These are phyloP conservation scores for Lichtheimia ornata DNA, from an alignment of 371 early-diverging fungal species.

Conservation along the genomic window DNA sequence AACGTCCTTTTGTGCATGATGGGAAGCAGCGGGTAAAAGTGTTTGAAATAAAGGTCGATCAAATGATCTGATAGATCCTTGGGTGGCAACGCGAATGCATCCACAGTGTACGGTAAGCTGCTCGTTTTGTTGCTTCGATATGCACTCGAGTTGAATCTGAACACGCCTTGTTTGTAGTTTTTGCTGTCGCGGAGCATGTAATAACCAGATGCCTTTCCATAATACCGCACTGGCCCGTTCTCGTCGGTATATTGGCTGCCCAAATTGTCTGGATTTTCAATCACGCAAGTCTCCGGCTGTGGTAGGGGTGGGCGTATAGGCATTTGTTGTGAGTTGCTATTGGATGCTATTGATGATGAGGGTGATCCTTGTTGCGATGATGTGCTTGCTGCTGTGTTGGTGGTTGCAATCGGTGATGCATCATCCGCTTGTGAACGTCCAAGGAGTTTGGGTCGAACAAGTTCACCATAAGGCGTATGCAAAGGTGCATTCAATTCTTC, in stretches of 20 bases:
- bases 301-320: not conserved
- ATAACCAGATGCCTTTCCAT: constrained; percentile 50
- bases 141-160: constrained; percentile 36
- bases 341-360: not conserved
- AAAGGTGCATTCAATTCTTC: constrained; percentile 58
- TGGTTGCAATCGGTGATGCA: not conserved
- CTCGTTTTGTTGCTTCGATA: constrained; percentile 7
- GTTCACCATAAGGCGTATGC: constrained; percentile 47
- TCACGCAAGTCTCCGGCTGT: not conserved
- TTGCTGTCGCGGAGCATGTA: constrained; percentile 46
- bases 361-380: constrained; percentile 8
- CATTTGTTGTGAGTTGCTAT: not conserved
- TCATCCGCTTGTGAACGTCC: constrained; percentile 11
- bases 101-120: constrained; percentile 4
- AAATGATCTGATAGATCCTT: constrained; percentile 65
- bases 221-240: constrained; percentile 48
- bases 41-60: constrained; percentile 65
- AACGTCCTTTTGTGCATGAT: constrained; percentile 70
- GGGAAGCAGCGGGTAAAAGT: constrained; percentile 69
- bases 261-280: constrained; percentile 16
- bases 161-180: constrained; percentile 33
- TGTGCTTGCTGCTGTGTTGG: constrained; percentile 6
- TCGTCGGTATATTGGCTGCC: constrained; percentile 44
- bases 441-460: constrained; percentile 36
- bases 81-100: constrained; percentile 58